A percentile compares a stretch with the other conserved stretches of the same genome.
Evolutionary conservation across 2,329 filamentous ascomycete species (phyloP).

Genomic region (Onygena corvina): DNA sequence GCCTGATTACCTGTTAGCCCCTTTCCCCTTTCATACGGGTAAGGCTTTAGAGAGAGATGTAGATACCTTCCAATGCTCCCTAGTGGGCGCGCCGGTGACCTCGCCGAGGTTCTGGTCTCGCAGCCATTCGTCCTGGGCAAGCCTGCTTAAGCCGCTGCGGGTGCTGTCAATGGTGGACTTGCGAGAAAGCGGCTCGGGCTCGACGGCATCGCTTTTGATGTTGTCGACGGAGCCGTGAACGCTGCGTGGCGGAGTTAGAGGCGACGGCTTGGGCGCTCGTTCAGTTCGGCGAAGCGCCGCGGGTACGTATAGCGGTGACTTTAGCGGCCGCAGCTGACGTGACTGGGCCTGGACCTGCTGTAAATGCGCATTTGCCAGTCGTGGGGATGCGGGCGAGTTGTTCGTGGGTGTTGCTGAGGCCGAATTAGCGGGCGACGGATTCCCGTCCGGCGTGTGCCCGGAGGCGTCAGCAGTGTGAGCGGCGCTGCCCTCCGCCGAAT

Average conservation of each 20-base stretch:
- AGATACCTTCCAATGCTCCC: slow-evolving; percentile 55
- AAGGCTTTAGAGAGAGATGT: background rate
- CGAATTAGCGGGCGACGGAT: slow-evolving; percentile 36
- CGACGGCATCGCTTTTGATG: slow-evolving; percentile 24
- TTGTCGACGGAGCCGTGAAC: slow-evolving; percentile 45
- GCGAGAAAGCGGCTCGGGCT: slow-evolving; percentile 24
- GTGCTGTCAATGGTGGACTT: slow-evolving; percentile 33
- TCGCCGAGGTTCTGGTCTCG: slow-evolving; percentile 42
- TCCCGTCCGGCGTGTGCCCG: slow-evolving; percentile 29
- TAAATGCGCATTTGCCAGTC: slow-evolving; percentile 27
- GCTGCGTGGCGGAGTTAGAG: slow-evolving; percentile 41
- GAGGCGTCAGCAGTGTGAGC: slow-evolving; percentile 10
- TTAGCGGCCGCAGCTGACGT: slow-evolving; percentile 47
- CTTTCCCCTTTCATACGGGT: background rate
- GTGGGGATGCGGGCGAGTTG: slow-evolving; percentile 44
- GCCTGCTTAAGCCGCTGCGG: slow-evolving; percentile 34
- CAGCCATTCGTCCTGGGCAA: slow-evolving; percentile 43
- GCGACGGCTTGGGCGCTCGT: slow-evolving; percentile 35
- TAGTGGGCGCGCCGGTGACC: slow-evolving; percentile 48
- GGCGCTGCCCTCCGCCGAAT: slow-evolving; percentile 7
- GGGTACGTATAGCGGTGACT: slow-evolving; percentile 51
- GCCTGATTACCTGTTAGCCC: slow-evolving; percentile 32
- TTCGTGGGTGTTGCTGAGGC: slow-evolving; percentile 41
- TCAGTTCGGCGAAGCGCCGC: slow-evolving; percentile 52
- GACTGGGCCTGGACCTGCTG: slow-evolving; percentile 31